These are phyloP conservation scores for Fomitiporia mediterranea DNA, from an alignment of 1,284 basidiomycete genomes.

Conservation along the genomic window DNA sequence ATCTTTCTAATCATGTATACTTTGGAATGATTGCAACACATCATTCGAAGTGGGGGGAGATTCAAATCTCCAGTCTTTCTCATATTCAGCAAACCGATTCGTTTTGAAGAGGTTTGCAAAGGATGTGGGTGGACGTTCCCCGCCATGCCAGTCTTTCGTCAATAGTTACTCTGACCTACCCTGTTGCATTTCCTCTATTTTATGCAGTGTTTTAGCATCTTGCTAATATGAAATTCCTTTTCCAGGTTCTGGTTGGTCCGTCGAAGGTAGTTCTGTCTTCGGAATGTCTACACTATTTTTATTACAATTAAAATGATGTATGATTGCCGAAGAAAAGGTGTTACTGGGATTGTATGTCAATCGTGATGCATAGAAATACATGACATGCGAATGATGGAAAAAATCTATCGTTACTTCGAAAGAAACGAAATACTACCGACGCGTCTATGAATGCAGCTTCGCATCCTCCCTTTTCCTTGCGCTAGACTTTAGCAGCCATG, in stretches of 20 bases:
- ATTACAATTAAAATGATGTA: no score
- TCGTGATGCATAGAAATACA: no score
- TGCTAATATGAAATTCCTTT: no score
- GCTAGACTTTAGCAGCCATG: conserved; percentile 71
- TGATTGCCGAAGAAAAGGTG: no score
- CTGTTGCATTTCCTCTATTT: background rate
- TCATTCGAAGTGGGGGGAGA: conserved; percentile 26
- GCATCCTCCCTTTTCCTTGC: conserved; percentile 37
- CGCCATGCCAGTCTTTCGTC: conserved; percentile 26
- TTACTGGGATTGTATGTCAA: no score
- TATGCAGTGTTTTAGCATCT: no score
- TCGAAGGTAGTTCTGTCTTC: no score
- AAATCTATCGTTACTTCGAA: background rate
- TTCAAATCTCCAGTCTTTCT: conserved; percentile 28
- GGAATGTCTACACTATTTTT: no score
- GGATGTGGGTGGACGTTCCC: conserved; percentile 27
- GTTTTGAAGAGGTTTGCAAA: conserved; percentile 32
- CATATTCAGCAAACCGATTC: conserved; percentile 26
- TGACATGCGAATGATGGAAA: background rate
- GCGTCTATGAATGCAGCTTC: conserved; percentile 3
- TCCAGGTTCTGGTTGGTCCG: no score
- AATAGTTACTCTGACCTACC: conserved; percentile 35
- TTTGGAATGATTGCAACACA: conserved; percentile 15
- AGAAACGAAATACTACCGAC: background rate
- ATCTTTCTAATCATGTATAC: no score